Base-by-base conservation (phyloP, 2,329 filamentous ascomycete species). In the Cladophialophora immunda region DNA sequence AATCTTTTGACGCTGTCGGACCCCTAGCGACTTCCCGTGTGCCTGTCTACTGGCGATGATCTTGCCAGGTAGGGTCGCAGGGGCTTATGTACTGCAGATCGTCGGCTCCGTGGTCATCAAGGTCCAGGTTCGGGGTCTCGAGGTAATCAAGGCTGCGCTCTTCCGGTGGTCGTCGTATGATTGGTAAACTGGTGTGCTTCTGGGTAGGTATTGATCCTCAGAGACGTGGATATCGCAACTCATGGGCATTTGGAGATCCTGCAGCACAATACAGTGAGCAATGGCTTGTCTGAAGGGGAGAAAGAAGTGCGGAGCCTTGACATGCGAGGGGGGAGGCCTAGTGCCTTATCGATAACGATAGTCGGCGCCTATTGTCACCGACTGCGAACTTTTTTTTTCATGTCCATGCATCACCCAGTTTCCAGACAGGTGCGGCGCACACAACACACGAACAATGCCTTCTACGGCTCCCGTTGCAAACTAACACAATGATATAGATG, bases 301-400 rank as follows among this genome's bases (percentile, higher is more conserved):
- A 41, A n/a, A 6, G 17, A n/a, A 4, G 38, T 41, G n/a, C 13
- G 38, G 38, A n/a, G 38, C 17, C 4, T 19, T 15, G 38, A 47
- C 2, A 7, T 3, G 45, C 3, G 22, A 19, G 38, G 15, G 8
- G 15, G 11, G 5, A n/a, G 8, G 7, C n/a, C 11, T 2, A 11
- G 15, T 3, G 45, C 13, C 53, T 64, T 64, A 64, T 64, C 61
- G 61, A 64, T 58, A 59, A 50, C 7, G 45, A 29, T 11, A 4
- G 56, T 66, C 55, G 58, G 64, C 30, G 58, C 41, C 22, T 50
- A n/a, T 62, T 36, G 52, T 22, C 50, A 9, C 64, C 64, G 64
- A 50, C 45, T 50, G 45, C 45, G 45, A 50, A 50, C 19, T 25
- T 50, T 50, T 50, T 45, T 50, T 50, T 50, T 50, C 19, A 41